Evolutionary conservation across 2,329 filamentous ascomycete species (phyloP).

Genomic region (Calonectria pseudoreteaudii): DNA sequence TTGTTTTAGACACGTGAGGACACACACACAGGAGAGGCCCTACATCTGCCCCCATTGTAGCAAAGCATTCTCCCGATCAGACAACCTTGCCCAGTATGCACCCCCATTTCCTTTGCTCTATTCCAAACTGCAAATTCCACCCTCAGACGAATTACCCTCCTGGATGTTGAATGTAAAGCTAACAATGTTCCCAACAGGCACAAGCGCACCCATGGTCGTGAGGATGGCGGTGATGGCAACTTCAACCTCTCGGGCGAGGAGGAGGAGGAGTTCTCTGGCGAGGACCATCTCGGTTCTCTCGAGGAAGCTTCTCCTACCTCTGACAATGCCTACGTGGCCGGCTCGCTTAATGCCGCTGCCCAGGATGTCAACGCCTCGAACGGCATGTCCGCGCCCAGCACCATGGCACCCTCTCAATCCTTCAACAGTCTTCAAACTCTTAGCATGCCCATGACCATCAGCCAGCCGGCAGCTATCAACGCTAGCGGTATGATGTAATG

Average conservation of each 20-base stretch:
- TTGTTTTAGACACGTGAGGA: constrained; percentile 88
- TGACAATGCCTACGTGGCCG: constrained; percentile 70
- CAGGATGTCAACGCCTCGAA: constrained; percentile 44
- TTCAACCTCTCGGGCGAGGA: constrained; percentile 83
- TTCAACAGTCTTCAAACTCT: constrained; percentile 72
- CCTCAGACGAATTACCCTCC: neutral
- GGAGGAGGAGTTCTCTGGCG: constrained; percentile 84
- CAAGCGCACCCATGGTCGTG: constrained; percentile 79
- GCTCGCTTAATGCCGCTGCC: constrained; percentile 61
- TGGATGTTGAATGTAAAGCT: neutral
- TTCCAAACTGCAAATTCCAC: constrained; percentile 14
- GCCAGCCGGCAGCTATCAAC: constrained; percentile 62
- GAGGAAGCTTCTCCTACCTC: constrained; percentile 83
- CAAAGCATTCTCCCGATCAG: constrained; percentile 98
- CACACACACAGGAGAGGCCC: constrained; percentile 98
- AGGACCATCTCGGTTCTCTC: constrained; percentile 84
- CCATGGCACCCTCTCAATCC: constrained; percentile 47
- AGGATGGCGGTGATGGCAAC: constrained; percentile 68
- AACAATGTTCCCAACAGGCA: constrained; percentile 69
- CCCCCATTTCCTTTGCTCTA: constrained; percentile 54
- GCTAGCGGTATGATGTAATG: constrained; percentile 59
- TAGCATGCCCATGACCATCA: constrained; percentile 74
- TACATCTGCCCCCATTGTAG: constrained; percentile 98
- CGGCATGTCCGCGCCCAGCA: constrained; percentile 30
- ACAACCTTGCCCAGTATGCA: constrained; percentile 96